Conservation (phyloP, 768 basidiomycete species). For the Tubosaeta sp. region DNA sequence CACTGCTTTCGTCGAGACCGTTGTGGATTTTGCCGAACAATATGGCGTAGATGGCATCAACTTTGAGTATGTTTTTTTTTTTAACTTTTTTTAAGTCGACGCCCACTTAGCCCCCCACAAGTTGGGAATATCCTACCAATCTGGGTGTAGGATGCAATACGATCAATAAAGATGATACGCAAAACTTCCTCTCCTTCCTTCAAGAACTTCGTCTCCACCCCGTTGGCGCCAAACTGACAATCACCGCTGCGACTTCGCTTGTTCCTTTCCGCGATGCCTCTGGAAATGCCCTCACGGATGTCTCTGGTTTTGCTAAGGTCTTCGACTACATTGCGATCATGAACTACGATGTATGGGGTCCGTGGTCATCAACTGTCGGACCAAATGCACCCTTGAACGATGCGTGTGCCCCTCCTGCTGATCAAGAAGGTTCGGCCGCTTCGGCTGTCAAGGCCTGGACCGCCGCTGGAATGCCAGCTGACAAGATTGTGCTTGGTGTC, state of each 20-base stretch:
- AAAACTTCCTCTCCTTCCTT: constrained; percentile 77
- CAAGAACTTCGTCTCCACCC: constrained; percentile 54
- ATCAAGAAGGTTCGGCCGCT: constrained; percentile 72
- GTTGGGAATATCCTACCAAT: constrained; percentile 82
- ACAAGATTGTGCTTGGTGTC: constrained; percentile 75
- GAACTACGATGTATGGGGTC: constrained; percentile 63
- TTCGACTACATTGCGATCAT: constrained; percentile 65
- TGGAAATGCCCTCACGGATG: constrained; percentile 61
- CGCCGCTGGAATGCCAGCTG: constrained; percentile 65
- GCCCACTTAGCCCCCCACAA: constrained; percentile 28
- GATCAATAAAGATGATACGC: constrained; percentile 52
- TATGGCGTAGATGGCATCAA: constrained; percentile 57
- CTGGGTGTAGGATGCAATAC: constrained; percentile 70
- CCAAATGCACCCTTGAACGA: constrained; percentile 82
- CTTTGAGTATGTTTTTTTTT: constrained; percentile 23
- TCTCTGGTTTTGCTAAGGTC: constrained; percentile 65
- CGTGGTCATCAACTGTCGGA: constrained; percentile 53
- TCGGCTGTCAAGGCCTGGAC: constrained; percentile 73
- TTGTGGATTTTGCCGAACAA: constrained; percentile 42
- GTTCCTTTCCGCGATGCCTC: constrained; percentile 59
- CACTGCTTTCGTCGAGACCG: constrained; percentile 60
- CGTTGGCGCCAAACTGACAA: constrained; percentile 47
- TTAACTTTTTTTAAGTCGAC: background rate
- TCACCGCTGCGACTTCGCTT: constrained; percentile 68
- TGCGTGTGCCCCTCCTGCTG: constrained; percentile 55